Conservation (phyloP, 495 filamentous ascomycete genomes). For the Ascobolus immersus region DNA sequence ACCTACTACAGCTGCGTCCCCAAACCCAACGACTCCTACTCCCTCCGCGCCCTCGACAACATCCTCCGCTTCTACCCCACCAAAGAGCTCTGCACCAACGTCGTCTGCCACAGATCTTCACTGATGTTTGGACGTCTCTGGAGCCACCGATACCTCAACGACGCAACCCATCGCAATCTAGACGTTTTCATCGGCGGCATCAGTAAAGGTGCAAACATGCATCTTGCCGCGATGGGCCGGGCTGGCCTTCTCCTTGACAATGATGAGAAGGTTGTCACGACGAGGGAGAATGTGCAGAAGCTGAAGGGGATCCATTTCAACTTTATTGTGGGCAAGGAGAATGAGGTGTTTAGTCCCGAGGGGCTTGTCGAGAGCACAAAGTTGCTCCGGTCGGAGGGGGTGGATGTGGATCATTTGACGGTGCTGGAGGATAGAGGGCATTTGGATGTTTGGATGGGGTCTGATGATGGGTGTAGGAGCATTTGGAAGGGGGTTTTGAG, state of each 20-base stretch:
- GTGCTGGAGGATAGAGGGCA: too few species aligned
- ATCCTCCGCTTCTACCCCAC: conserved; percentile 32
- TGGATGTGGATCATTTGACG: too few species aligned
- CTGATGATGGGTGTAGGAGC: too few species aligned
- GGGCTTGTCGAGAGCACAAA: too few species aligned
- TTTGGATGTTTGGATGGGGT: too few species aligned
- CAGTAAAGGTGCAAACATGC: conserved; percentile 31
- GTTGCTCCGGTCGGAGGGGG: too few species aligned
- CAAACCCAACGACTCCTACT: conserved; percentile 20
- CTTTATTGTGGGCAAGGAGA: conserved; percentile 32
- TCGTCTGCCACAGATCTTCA: conserved; percentile 32
- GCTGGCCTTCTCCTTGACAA: conserved; percentile 29
- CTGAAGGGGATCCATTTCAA: conserved; percentile 31
- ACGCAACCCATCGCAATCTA: conserved; percentile 35
- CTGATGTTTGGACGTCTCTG: conserved; percentile 38
- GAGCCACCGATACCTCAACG: conserved; percentile 38
- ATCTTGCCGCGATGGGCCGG: conserved; percentile 31
- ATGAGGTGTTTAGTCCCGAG: conserved; percentile 33
- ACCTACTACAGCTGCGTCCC: conserved; percentile 30
- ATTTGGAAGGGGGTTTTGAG: too few species aligned
- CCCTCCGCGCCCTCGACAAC: conserved; percentile 31
- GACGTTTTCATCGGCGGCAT: conserved; percentile 35
- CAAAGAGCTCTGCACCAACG: conserved; percentile 35
- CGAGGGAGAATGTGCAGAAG: conserved; percentile 22
- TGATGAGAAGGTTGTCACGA: conserved; percentile 19